Base-by-base conservation (phyloP, 2,329 filamentous ascomycete genomes). In the Chaetomiaceae sp. region DNA sequence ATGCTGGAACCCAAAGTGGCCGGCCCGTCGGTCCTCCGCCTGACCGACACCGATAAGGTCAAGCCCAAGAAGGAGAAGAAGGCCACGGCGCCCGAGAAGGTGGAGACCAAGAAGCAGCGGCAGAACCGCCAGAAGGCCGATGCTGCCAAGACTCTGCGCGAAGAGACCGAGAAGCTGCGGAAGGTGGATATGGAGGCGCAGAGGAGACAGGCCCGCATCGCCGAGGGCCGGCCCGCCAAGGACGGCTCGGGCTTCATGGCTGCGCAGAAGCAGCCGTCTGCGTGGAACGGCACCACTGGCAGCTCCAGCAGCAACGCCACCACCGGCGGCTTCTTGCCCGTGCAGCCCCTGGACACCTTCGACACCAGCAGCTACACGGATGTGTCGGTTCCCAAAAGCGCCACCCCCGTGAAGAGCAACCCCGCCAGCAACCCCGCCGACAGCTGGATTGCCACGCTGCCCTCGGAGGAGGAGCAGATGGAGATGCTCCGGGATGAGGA, bases 41-140 rank as follows among this genome's bases (percentile, higher is more conserved):
- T 97, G 53, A 93, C 85, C 45, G 81, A 83, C 51, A 63, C 78
- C 67, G 60, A 76, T 68, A 63, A 80, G 75, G 68, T 43, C 38
- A 62, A 65, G 54, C 58, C 60, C 48, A 59, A 76, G 62, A 78
- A 83, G 68, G 72, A 78, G 52, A 82, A 83, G 67, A 69, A 74
- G 53, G 81, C 81, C 68, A 72, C 77, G 58, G 68, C 44, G 18
- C 73, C 78, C 54, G 81, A 87, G 65, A 75, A 78, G 39, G 78
- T 76, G 15, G 86, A 95, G 73, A 86, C 84, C 17, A 96, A 96
- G 84, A 96, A 96, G 75, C 88, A 95, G 72, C 83, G 89, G 50
- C 90, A 96, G 72, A 93, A 95, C 71, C 80, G 84, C 56, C 81
- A 85, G 72, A 96, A 95, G 80, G 82, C 79, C 30, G 89, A 95